Evolutionary conservation across 352 stramenopile genomes (phyloP).

Genomic region (Phytophthora kernoviae): DNA sequence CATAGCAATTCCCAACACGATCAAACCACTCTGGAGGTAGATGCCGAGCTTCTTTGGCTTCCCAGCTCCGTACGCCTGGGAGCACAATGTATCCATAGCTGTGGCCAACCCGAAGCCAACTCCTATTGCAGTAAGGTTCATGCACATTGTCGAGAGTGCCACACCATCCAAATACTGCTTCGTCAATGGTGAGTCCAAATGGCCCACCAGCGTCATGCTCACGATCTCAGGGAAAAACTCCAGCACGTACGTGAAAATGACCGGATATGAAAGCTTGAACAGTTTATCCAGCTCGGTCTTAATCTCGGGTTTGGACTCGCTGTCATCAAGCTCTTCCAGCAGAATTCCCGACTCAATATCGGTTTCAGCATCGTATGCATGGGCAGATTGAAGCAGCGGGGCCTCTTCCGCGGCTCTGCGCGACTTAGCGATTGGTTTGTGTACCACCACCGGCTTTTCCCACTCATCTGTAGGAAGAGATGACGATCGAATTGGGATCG

Average conservation of each 20-base stretch:
- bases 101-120: conserved; percentile 82
- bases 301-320: conserved; percentile 17
- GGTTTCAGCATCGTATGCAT: conserved; percentile 12
- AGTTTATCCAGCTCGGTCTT: conserved; percentile 45
- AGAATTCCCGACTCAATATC: conserved; percentile 32
- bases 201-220: conserved; percentile 70
- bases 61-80: conserved; percentile 80
- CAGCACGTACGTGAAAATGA: conserved; percentile 78
- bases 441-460: conserved; percentile 7
- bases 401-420: conserved; percentile 37
- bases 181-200: conserved; percentile 67
- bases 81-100: conserved; percentile 90
- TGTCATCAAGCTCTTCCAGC: conserved; percentile 15
- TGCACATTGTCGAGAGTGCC: conserved; percentile 75
- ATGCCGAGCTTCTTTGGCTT: conserved; percentile 77
- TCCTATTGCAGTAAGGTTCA: conserved; percentile 82
- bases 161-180: conserved; percentile 79
- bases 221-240: conserved; percentile 74
- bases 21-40: conserved; percentile 81
- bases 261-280: conserved; percentile 51
- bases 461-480: conserved; percentile 23
- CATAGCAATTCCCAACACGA: conserved; percentile 65
- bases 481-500: conserved; percentile 22
- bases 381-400: conserved; percentile 42
- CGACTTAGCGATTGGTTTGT: conserved; percentile 17